Percentiles rank a stretch among this genome's conserved stretches.
phyloP scores from a whole-genome alignment of 2,329 filamentous ascomycete species.

The Exophiala sp. region DNA sequence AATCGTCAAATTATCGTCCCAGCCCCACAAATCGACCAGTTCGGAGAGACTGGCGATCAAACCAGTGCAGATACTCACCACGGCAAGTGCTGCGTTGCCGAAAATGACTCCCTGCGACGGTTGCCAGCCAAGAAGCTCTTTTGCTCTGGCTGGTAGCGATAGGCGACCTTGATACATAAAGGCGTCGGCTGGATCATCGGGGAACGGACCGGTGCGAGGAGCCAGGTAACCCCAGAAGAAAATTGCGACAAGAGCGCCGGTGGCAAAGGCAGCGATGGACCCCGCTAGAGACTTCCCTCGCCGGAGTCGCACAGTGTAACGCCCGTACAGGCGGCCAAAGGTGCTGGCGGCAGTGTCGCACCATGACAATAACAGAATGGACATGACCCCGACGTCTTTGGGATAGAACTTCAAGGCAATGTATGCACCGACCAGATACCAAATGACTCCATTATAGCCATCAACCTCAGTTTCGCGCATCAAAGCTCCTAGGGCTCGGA shows the following conservation, averaged over 20 bases:
- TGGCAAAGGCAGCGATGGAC: conserved; percentile 72
- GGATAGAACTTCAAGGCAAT: conserved; percentile 78
- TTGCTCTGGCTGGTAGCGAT: conserved; percentile 58
- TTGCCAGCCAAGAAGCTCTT: conserved; percentile 57
- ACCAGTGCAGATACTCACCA: conserved; percentile 84
- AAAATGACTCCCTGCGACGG: conserved; percentile 56
- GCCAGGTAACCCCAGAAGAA: conserved; percentile 86
- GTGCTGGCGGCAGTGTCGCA: conserved; percentile 96
- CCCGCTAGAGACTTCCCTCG: conserved; percentile 88
- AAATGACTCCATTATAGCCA: conserved; percentile 95
- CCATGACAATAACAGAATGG: conserved; percentile 87
- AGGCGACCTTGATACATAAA: conserved; percentile 80
- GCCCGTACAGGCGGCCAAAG: conserved; percentile 81
- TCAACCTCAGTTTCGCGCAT: conserved; percentile 96
- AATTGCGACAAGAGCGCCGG: conserved; percentile 74
- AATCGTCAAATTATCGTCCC: conserved; percentile 97
- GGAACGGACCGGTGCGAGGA: conserved; percentile 60
- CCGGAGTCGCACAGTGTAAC: conserved; percentile 79
- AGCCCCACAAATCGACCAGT: conserved; percentile 82
- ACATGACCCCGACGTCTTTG: conserved; percentile 87
- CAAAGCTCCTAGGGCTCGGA: conserved; percentile 73
- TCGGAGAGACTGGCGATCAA: conserved; percentile 83
- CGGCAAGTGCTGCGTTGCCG: conserved; percentile 66
- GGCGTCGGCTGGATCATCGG: conserved; percentile 53
- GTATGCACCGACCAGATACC: conserved; percentile 89